Evolutionary conservation across 2,329 filamentous ascomycete species (phyloP), one percentile per base, ranked within the genome.

Genomic region (Hymenotorrendiella dingleyae): DNA sequence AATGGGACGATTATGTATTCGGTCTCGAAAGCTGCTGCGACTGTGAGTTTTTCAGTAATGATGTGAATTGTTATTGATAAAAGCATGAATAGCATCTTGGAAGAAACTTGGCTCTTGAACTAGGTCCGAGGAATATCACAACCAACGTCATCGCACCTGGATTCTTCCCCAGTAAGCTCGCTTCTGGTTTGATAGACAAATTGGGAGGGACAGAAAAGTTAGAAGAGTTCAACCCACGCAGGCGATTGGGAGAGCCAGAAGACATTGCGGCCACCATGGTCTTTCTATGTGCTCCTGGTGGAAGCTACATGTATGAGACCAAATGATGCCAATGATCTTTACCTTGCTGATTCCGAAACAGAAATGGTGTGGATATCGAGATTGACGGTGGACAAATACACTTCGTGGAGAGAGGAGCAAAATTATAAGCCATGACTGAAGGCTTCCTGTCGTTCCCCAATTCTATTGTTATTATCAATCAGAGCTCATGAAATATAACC

Each of bases 91-190:
- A 84, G 50, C 81, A 86, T 56, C 65, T 86, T 34, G 72, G 70
- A 40, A 74, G 74, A 56, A 82, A 88, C 55, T 66, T 89, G 7
- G 82, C 84, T 1, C 71, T 87, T 21, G 83, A 86, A 54, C 68
- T 86, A 2, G 82, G 78, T 0, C 80, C 80, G 0, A 66, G 75
- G 10, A 69, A 79, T 52, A 80, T 86, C 52, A 70, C 84, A 9
- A 74, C 75, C 45, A 86, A 86, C 54, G 72, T 75, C 34, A 76
- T 86, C 40, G 78, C 79, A 1, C 82, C 82, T 0, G 81, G 81
- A 0, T 82, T 85, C 61, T 85, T 82, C 62, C 78, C 80, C 2
- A 78, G 73, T 3, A 84, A 84, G 64, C 77, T 86, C 72, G 78
- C 82, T 1, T 73, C 69, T 42, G 81, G 76, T 0, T 56, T 86